Evolutionary conservation across 768 basidiomycete species (phyloP), one percentile per base, ranked within the genome.

Genomic region (Kwoniella mangroviensis): DNA sequence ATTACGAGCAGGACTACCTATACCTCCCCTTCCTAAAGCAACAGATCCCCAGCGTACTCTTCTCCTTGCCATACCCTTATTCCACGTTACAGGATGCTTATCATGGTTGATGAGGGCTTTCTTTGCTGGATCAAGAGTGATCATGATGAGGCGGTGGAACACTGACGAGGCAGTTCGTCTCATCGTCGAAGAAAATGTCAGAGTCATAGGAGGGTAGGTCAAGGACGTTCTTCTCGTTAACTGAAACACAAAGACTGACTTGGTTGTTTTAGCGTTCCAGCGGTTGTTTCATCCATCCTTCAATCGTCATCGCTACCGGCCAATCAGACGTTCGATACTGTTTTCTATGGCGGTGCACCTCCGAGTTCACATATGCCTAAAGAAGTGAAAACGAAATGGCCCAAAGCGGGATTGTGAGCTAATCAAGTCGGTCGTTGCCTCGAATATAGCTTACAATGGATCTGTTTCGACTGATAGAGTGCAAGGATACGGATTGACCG

Each of bases 71-170:
- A 78, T 80, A 40, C 79, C 79, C 12, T 68, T 80, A 9, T 80
- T 80, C 68, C 79, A 80, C 77, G 79, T 80, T 11, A 80, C 79
- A 2, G 79, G 79, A 4, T 78, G 76, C 67, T 71, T 80, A 2
- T 75, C 75, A 13, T 80, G 77, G 75, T 72, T 80, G 53, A 75
- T 80, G 74, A 64, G 79, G 12, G 79, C 79, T 0, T 69, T 80
- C 60, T 76, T 75, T 54, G 79, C 70, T 10, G 79, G 79, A 21
- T 76, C 75, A 21, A 77, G 74, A 67, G 73, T 80, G 60, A 75
- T 78, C 7, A 53, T 75, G 55, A 68, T 80, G 67, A 61, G 73
- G n/a, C 26, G 66, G 51, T 80, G 79, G 79, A 63, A 74, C n/a
- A 70, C 72, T 11, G 53, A 40, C 4, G 75, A 75, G 41, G 79